Conservation (phyloP, 2,329 filamentous ascomycete genomes). For the Zymoseptoria pseudotritici region DNA sequence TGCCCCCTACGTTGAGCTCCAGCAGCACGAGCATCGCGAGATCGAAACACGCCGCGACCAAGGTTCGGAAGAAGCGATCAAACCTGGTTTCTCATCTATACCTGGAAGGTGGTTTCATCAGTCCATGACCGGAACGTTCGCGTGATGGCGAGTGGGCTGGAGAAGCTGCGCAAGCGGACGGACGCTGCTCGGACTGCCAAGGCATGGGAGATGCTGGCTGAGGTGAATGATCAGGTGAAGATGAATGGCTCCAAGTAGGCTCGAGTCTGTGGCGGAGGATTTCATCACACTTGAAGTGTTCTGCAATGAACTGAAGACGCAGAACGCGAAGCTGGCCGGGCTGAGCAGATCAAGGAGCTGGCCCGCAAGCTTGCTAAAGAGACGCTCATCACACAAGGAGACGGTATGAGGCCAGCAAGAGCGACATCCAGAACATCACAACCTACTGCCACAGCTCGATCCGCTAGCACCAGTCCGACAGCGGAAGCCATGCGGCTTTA, state of each 20-base stretch:
- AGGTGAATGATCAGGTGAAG: conserved; percentile 14
- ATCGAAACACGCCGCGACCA: conserved; percentile 14
- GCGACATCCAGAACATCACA: no score
- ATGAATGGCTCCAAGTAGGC: conserved; percentile 4
- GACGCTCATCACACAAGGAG: neutral
- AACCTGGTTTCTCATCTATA: no score
- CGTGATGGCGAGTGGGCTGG: conserved; percentile 11
- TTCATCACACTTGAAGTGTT: conserved; percentile 13
- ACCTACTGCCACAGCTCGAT: no score
- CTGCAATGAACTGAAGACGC: conserved; percentile 12
- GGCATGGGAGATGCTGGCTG: conserved; percentile 11
- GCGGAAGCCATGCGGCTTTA: no score
- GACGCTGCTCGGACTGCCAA: conserved; percentile 11
- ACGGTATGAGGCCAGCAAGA: neutral
- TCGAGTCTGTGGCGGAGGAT: conserved; percentile 11
- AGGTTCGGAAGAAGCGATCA: no score
- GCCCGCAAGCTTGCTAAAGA: conserved; percentile 1
- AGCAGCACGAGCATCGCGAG: conserved; percentile 19
- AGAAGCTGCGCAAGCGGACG: conserved; percentile 13
- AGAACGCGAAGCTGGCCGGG: conserved; percentile 13
- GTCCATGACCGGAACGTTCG: conserved; percentile 10
- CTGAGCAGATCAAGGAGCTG: conserved; percentile 8
- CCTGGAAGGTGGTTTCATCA: no score
- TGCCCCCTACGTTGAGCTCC: conserved; percentile 22
- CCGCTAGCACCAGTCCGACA: no score